These are phyloP conservation scores for Dothistroma pini DNA, from an alignment of 2,329 filamentous ascomycete genomes.

Conservation along the genomic window DNA sequence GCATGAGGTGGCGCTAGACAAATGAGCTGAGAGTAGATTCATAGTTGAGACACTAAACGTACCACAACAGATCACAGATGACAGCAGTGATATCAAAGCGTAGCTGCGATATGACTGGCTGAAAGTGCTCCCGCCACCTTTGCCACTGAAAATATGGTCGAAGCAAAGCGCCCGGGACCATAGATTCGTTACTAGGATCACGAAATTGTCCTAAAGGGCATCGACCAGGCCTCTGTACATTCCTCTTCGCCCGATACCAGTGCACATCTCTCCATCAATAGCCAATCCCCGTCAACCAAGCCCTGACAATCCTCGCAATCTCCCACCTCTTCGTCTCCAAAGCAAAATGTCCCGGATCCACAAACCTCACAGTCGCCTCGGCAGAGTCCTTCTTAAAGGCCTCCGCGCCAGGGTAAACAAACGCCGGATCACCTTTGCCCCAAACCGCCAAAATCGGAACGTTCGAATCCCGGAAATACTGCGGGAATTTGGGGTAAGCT, in stretches of 20 bases:
- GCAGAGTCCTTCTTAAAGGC: constrained; percentile 52
- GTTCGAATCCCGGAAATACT: constrained; percentile 50
- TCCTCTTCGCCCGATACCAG: not conserved
- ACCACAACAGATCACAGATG: no score
- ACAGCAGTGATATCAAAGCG: no score
- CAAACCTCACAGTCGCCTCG: constrained; percentile 46
- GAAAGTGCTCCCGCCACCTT: no score
- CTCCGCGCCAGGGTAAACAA: constrained; percentile 51
- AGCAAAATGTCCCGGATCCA: constrained; percentile 58
- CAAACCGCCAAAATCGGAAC: constrained; percentile 56
- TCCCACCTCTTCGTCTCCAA: constrained; percentile 40
- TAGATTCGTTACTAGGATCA: no score
- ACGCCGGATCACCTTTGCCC: constrained; percentile 56
- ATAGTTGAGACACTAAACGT: no score
- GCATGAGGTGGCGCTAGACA: not conserved
- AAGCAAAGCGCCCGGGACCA: no score
- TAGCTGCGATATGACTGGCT: no score
- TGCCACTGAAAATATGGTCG: no score
- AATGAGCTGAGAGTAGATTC: not conserved
- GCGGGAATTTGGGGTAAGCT: constrained; percentile 55
- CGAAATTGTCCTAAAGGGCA: not conserved
- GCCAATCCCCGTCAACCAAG: constrained; percentile 33
- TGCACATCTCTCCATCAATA: not conserved
- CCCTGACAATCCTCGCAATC: constrained; percentile 37
- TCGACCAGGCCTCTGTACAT: not conserved